phyloP scores from a whole-genome alignment of 768 basidiomycete genomes.

The Phylloporus sp. region DNA sequence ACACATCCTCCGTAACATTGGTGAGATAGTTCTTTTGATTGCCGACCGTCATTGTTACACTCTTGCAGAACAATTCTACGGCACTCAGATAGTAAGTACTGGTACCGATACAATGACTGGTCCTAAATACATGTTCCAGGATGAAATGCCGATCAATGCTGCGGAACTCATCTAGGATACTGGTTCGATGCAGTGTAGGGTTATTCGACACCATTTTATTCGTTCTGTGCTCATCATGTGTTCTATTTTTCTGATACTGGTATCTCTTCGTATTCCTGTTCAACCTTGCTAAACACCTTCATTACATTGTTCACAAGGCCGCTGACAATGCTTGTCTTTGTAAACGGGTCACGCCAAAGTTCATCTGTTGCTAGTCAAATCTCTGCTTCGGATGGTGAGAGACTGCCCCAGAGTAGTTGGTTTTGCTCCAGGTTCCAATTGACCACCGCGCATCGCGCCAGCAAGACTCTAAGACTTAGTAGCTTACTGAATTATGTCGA shows the following conservation, averaged over 20 bases:
- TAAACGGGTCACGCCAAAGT: no score
- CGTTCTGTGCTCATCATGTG: conserved; percentile 17
- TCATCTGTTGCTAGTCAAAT: no score
- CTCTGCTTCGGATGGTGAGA: no score
- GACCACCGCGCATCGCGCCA: no score
- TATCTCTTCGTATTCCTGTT: conserved; percentile 7
- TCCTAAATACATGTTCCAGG: conserved; percentile 46
- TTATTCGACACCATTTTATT: conserved; percentile 3
- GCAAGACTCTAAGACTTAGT: no score
- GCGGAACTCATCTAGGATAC: conserved; percentile 83
- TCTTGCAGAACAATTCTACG: conserved; percentile 86
- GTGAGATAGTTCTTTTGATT: conserved; percentile 40
- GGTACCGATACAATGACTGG: conserved; percentile 1
- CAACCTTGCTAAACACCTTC: conserved; percentile 1
- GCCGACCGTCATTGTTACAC: conserved; percentile 9
- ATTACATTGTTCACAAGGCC: no score
- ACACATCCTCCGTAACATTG: conserved; percentile 94
- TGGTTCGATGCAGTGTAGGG: background rate
- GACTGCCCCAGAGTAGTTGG: no score
- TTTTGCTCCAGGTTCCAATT: no score
- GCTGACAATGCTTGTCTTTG: no score
- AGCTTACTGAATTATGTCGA: no score
- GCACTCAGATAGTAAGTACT: conserved; percentile 78
- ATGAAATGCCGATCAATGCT: conserved; percentile 99
- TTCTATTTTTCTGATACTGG: conserved; percentile 6